phyloP scores from a whole-genome alignment of 2,329 filamentous ascomycete species.

The Ophiosphaerella herpotricha region DNA sequence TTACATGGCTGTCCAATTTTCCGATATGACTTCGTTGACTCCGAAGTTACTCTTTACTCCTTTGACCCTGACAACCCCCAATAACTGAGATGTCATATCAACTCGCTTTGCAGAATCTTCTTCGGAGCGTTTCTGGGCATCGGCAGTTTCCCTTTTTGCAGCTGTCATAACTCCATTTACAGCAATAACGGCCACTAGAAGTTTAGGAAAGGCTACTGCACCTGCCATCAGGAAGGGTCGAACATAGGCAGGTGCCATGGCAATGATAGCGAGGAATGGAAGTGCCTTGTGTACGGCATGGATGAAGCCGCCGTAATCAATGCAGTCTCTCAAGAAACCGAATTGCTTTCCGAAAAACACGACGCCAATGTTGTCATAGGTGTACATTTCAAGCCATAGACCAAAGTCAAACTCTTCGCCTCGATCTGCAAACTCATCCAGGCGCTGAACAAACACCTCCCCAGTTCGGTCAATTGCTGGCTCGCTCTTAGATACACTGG shows the following conservation, averaged over 20 bases:
- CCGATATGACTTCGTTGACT: constrained; percentile 31
- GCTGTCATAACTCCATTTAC: constrained; percentile 19
- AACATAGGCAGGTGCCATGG: constrained; percentile 14
- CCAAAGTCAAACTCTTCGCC: constrained; percentile 9
- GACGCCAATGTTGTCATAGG: constrained; percentile 5
- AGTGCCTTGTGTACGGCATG: constrained; percentile 42
- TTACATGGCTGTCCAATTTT: constrained; percentile 37
- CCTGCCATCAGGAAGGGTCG: constrained; percentile 9
- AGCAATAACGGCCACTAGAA: constrained; percentile 27
- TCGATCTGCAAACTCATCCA: constrained; percentile 10
- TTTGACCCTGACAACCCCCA: constrained; percentile 33
- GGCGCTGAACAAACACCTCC: constrained; percentile 1
- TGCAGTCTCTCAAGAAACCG: constrained; percentile 24
- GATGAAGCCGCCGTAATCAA: constrained; percentile 27
- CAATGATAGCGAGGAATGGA: constrained; percentile 30
- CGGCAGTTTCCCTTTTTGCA: constrained; percentile 18
- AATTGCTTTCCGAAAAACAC: constrained; percentile 25
- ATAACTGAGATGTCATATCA: constrained; percentile 38
- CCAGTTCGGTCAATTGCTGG: constrained; percentile 7
- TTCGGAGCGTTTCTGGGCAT: constrained; percentile 11
- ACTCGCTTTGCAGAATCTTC: constrained; percentile 20
- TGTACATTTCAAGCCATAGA: constrained; percentile 34
- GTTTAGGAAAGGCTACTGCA: constrained; percentile 20
- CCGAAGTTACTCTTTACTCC: constrained; percentile 38
- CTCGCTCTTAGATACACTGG: constrained; percentile 20